Evolutionary conservation across 495 filamentous ascomycete genomes (phyloP).

Genomic region (Penicillium malachiteum): DNA sequence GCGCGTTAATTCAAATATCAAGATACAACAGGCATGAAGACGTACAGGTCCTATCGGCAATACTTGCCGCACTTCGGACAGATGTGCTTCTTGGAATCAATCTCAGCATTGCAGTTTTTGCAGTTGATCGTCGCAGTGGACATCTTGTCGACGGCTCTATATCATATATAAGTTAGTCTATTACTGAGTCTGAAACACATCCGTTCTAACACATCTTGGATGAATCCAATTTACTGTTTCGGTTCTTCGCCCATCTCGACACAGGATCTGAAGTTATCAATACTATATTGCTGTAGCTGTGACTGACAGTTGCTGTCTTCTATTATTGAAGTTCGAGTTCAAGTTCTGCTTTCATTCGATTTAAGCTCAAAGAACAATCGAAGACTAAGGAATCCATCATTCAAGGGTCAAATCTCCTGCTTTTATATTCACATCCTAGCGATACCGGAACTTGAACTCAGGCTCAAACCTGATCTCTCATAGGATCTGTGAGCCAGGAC

Average conservation of each 20-base stretch:
- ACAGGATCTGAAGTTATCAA: background rate
- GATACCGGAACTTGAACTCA: background rate
- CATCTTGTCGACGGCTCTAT: background rate
- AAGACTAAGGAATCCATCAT: background rate
- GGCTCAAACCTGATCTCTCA: background rate
- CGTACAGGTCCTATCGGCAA: background rate
- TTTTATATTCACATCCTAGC: background rate
- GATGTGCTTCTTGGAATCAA: slow-evolving; percentile 2
- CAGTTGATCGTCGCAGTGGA: background rate
- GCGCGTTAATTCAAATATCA: too few species aligned
- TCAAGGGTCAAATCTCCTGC: background rate
- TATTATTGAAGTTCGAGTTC: too few species aligned
- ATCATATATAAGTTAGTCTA: background rate
- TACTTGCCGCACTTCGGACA: slow-evolving; percentile 8
- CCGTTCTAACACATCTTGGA: background rate
- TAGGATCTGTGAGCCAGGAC: too few species aligned
- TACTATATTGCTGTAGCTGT: too few species aligned
- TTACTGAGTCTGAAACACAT: background rate
- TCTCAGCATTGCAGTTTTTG: slow-evolving; percentile 5
- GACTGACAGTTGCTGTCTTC: too few species aligned
- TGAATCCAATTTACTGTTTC: background rate
- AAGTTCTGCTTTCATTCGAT: too few species aligned
- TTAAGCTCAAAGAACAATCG: too few species aligned
- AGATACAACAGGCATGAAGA: background rate
- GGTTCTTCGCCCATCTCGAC: background rate